phyloP scores from a whole-genome alignment of 2,329 filamentous ascomycete genomes.

The Acarospora socialis region DNA sequence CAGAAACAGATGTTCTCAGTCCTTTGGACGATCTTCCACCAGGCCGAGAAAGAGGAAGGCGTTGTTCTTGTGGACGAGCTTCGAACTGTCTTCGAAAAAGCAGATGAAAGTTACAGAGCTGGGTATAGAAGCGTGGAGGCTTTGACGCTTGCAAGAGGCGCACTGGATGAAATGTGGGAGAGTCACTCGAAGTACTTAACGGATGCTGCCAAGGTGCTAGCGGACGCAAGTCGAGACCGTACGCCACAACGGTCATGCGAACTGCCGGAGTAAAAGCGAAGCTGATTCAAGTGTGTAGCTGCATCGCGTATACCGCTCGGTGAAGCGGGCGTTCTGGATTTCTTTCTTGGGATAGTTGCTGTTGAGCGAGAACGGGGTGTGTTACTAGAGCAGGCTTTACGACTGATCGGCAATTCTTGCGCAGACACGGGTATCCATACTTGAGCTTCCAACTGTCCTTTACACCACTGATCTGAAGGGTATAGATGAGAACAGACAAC shows the following conservation, averaged over 20 bases:
- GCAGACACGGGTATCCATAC: constrained; percentile 23
- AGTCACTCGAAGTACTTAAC: constrained; percentile 23
- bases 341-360: constrained; percentile 27
- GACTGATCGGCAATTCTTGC: constrained; percentile 31
- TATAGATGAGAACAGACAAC: constrained; percentile 28
- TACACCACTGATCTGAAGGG: constrained; percentile 10
- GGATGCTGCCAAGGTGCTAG: constrained; percentile 25
- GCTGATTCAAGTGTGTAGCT: constrained; percentile 18
- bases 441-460: constrained; percentile 10
- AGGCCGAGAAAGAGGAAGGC: constrained; percentile 15
- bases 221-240: constrained; percentile 30
- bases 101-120: constrained; percentile 16
- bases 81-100: constrained; percentile 19
- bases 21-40: constrained; percentile 21
- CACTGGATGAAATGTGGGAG: constrained; percentile 24
- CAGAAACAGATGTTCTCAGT: constrained; percentile 22
- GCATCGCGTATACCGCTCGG: constrained; percentile 27
- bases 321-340: constrained; percentile 25
- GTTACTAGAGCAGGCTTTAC: constrained; percentile 27
- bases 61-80: constrained; percentile 19
- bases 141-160: constrained; percentile 18
- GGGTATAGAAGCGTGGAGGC: constrained; percentile 14
- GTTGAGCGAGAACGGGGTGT: constrained; percentile 18
- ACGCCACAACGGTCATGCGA: constrained; percentile 14
- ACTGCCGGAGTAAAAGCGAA: background rate